These are phyloP conservation scores for Fraxinus ornus DNA, from an alignment of 305 asterid genomes.

Conservation along the genomic window DNA sequence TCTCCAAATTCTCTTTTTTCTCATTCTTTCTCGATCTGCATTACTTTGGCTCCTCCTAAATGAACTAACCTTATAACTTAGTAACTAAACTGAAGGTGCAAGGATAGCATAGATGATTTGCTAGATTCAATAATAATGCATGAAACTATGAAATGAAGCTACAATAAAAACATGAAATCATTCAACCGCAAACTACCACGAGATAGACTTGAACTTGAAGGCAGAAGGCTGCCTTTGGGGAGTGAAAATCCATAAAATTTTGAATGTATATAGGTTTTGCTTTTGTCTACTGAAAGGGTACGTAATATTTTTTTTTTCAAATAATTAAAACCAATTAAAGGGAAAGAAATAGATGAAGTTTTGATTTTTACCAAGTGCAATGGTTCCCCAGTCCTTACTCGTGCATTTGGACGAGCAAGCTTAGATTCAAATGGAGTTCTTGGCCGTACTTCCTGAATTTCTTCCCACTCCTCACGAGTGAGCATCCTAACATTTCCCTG, in stretches of 20 bases:
- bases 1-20: background rate
- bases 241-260: background rate
- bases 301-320: background rate
- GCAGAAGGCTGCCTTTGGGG: background rate
- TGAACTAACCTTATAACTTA: background rate
- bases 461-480: slow-evolving; percentile 88
- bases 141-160: background rate
- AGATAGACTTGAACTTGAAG: background rate
- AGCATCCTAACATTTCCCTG: slow-evolving; percentile 94
- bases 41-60: background rate
- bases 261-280: background rate
- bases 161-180: too few relatives aligned
- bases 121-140: background rate
- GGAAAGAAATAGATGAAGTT: background rate
- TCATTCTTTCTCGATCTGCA: background rate
- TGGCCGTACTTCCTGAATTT: slow-evolving; percentile 66
- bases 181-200: background rate
- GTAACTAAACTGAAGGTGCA: background rate
- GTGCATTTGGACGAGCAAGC: slow-evolving; percentile 84
- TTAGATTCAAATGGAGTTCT: slow-evolving; percentile 90
- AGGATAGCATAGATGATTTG: background rate
- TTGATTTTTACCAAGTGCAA: slow-evolving; percentile 50
- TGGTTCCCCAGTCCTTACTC: slow-evolving; percentile 72
- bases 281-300: background rate
- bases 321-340: background rate